Percentiles rank a stretch among this genome's conserved stretches.
phyloP scores from a whole-genome alignment of 2,329 filamentous ascomycete genomes.

The Aspergillus neotritici region DNA sequence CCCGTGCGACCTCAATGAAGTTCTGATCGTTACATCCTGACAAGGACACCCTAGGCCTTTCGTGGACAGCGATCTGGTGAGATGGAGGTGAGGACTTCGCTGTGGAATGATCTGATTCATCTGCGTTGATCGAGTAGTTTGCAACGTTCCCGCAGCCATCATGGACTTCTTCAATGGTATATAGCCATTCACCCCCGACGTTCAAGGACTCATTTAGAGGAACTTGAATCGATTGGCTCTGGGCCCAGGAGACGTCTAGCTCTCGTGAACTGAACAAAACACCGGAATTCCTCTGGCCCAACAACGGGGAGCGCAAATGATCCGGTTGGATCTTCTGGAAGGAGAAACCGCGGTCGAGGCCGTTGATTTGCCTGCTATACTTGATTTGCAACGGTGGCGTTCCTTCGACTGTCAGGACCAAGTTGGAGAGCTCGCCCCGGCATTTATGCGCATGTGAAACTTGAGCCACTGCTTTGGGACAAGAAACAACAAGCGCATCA shows the following conservation, averaged over 20 bases:
- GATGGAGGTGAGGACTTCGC: conserved; percentile 59
- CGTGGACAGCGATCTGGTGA: conserved; percentile 78
- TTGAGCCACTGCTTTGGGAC: conserved; percentile 72
- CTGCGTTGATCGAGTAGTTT: conserved; percentile 58
- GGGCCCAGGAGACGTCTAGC: conserved; percentile 68
- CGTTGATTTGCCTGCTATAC: conserved; percentile 84
- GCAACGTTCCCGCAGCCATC: conserved; percentile 85
- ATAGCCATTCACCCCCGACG: conserved; percentile 74
- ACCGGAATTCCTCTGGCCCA: conserved; percentile 54
- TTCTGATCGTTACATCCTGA: conserved; percentile 70
- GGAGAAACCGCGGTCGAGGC: conserved; percentile 74
- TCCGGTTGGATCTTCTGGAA: conserved; percentile 93
- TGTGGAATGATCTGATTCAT: conserved; percentile 61
- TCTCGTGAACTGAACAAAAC: conserved; percentile 51
- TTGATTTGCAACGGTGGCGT: conserved; percentile 88
- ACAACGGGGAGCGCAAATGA: conserved; percentile 70
- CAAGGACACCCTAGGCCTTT: conserved; percentile 70
- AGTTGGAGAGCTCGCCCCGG: conserved; percentile 78
- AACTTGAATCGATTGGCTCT: conserved; percentile 66
- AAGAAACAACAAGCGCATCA: conserved; percentile 78
- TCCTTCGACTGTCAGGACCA: conserved; percentile 76
- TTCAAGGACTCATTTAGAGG: conserved; percentile 86
- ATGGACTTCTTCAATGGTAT: conserved; percentile 84
- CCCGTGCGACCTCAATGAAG: conserved; percentile 78
- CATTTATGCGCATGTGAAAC: conserved; percentile 64